Percentiles rank a stretch among this genome's conserved stretches.
Conservation (phyloP, 345 rosid species). For the Crucihimalaya himalaica region DNA sequence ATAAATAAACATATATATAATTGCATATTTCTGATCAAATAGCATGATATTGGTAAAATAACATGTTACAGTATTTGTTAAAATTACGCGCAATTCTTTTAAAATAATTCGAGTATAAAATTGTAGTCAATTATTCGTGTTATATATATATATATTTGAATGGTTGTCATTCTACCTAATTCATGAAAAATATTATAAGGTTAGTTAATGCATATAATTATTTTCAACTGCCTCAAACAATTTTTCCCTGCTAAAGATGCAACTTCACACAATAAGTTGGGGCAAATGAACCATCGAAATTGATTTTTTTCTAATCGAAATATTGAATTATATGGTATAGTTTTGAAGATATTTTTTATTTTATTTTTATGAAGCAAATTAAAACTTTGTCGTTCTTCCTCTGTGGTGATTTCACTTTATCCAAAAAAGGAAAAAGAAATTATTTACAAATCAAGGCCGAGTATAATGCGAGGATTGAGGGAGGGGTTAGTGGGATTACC, state of each 20-base stretch:
- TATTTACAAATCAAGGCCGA: not conserved
- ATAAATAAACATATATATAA: too few species aligned
- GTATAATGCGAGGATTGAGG: conserved; percentile 40
- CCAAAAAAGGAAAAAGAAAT: not conserved
- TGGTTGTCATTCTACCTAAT: too few species aligned
- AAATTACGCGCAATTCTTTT: too few species aligned
- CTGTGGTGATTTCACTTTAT: conserved; percentile 19
- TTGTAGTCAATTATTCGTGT: too few species aligned
- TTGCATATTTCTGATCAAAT: too few species aligned
- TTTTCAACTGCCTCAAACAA: not conserved
- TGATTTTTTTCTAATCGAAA: too few species aligned
- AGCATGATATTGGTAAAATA: too few species aligned
- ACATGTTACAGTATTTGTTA: too few species aligned
- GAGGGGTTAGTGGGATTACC: conserved; percentile 16
- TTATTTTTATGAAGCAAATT: not conserved
- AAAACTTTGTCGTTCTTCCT: not conserved
- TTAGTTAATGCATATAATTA: not conserved
- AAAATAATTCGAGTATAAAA: not conserved
- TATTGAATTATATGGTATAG: not conserved
- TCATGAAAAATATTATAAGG: not conserved
- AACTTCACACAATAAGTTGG: not conserved
- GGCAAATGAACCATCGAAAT: not conserved
- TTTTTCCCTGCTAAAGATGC: not conserved
- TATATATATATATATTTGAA: too few species aligned
- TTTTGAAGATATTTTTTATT: not conserved